A percentile compares a stretch with the other conserved stretches of the same genome.
phyloP scores from a whole-genome alignment of 2,329 filamentous ascomycete genomes.

The Tolypocladium inflatum region DNA sequence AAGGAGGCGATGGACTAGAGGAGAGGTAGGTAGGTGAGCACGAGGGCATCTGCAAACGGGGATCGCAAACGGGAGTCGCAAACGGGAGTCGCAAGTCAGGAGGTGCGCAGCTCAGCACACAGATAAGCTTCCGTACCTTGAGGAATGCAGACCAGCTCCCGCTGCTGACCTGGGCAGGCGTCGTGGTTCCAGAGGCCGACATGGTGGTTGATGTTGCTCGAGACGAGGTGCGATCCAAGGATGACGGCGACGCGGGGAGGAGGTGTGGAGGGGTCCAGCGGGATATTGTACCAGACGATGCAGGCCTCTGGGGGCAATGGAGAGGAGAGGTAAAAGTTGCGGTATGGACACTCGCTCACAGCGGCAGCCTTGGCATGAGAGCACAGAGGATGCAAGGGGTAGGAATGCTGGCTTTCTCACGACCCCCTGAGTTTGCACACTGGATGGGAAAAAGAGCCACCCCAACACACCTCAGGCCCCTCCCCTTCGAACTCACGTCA shows the following conservation, averaged over 20 bases:
- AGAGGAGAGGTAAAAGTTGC: not conserved
- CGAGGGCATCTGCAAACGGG: not conserved
- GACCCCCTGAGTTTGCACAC: not conserved
- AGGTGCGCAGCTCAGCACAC: not conserved
- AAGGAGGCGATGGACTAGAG: constrained; percentile 65
- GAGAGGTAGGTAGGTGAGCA: not conserved
- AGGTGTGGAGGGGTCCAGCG: not conserved
- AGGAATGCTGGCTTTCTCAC: not conserved
- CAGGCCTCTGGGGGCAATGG: not conserved
- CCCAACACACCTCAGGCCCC: not conserved
- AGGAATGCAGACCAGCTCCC: constrained; percentile 43
- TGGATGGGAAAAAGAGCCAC: not conserved
- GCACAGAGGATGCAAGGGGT: not conserved
- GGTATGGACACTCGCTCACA: not conserved
- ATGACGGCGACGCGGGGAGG: not conserved
- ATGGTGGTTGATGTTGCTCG: constrained; percentile 11
- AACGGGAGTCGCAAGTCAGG: not conserved
- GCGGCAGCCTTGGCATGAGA: not conserved
- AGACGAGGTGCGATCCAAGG: not conserved
- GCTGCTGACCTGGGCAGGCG: constrained; percentile 27
- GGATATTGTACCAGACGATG: not conserved
- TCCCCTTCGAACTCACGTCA: not conserved
- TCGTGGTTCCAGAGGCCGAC: constrained; percentile 16
- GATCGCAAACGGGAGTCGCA: not conserved
- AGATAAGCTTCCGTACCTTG: constrained; percentile 28